A percentile compares a stretch with the other conserved stretches of the same genome.
These are phyloP conservation scores for Phlyctochytrium planicorne DNA, from an alignment of 192 early-diverging fungal genomes.

Conservation along the genomic window DNA sequence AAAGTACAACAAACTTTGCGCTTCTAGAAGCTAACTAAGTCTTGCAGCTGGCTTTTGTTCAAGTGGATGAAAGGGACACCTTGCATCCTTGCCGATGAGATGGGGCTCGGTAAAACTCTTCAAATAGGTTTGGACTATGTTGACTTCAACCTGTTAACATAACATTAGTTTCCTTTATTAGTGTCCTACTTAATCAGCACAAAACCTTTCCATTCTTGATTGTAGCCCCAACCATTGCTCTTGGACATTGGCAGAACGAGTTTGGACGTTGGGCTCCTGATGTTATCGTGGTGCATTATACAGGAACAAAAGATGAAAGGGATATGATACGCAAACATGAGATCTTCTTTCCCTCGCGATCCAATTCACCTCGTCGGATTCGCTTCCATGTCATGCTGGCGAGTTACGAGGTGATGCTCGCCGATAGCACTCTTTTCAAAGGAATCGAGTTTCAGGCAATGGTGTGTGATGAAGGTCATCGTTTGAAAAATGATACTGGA, in stretches of 20 bases:
- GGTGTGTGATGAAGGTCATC: slow-evolving; percentile 76
- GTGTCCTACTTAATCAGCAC: slow-evolving; percentile 43
- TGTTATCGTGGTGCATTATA: slow-evolving; percentile 54
- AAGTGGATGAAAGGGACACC: slow-evolving; percentile 59
- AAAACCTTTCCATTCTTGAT: slow-evolving; percentile 63
- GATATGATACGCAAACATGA: slow-evolving; percentile 54
- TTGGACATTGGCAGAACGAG: slow-evolving; percentile 71
- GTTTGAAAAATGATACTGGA: slow-evolving; percentile 70
- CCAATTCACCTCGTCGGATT: slow-evolving; percentile 12
- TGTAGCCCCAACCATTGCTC: slow-evolving; percentile 62
- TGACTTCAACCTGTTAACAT: slow-evolving; percentile 12
- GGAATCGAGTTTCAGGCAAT: slow-evolving; percentile 62
- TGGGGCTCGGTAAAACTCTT: slow-evolving; percentile 78
- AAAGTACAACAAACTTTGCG: slow-evolving; percentile 14
- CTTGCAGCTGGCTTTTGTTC: slow-evolving; percentile 63
- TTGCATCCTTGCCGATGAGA: slow-evolving; percentile 74
- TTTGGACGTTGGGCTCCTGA: slow-evolving; percentile 71
- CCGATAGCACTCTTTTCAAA: slow-evolving; percentile 43
- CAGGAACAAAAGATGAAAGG: slow-evolving; percentile 46
- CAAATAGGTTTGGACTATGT: slow-evolving; percentile 51
- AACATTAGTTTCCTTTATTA: slow-evolving; percentile 53
- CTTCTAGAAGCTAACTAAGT: not conserved
- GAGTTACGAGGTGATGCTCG: slow-evolving; percentile 59
- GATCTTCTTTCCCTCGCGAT: slow-evolving; percentile 26
- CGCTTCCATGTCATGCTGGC: slow-evolving; percentile 72